phyloP scores from a whole-genome alignment of 1,284 basidiomycete genomes.

The Puccinia brachypodii region DNA sequence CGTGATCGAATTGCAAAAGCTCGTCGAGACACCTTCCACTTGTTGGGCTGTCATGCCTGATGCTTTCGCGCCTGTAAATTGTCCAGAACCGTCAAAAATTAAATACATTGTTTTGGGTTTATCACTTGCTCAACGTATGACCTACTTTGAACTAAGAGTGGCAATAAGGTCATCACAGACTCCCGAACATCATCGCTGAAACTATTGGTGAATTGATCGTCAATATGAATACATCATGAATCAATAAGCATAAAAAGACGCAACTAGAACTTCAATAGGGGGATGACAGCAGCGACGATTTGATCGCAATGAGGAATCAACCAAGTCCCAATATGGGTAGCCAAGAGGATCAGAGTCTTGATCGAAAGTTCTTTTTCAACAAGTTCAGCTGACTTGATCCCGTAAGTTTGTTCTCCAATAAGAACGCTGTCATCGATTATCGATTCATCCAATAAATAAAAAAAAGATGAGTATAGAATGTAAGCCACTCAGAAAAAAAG shows the following conservation, averaged over 20 bases:
- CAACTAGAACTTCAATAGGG: slow-evolving; percentile 44
- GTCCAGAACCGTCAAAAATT: too few species aligned
- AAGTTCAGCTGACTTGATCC: slow-evolving; percentile 34
- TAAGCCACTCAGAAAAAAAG: not conserved
- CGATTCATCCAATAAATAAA: not conserved
- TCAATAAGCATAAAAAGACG: not conserved
- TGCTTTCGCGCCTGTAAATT: slow-evolving; percentile 28
- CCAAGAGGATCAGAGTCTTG: slow-evolving; percentile 31
- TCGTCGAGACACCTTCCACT: slow-evolving; percentile 14
- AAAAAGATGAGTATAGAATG: not conserved
- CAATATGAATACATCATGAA: slow-evolving; percentile 1
- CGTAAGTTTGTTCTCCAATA: slow-evolving; percentile 40
- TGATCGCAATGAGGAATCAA: slow-evolving; percentile 41
- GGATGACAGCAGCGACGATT: slow-evolving; percentile 40
- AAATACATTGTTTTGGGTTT: not conserved
- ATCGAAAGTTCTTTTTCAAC: slow-evolving; percentile 30
- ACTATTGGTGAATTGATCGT: not conserved
- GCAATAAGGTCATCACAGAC: slow-evolving; percentile 30
- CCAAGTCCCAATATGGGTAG: not conserved
- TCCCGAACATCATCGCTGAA: slow-evolving; percentile 46
- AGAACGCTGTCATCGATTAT: slow-evolving; percentile 24
- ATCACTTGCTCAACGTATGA: not conserved
- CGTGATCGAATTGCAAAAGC: slow-evolving; percentile 37
- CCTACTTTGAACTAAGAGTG: slow-evolving; percentile 34
- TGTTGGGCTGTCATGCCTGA: slow-evolving; percentile 22